A percentile compares a stretch with the other conserved stretches of the same genome.
Evolutionary conservation across 352 stramenopile species (phyloP).

Genomic region (Phytophthora melonis): DNA sequence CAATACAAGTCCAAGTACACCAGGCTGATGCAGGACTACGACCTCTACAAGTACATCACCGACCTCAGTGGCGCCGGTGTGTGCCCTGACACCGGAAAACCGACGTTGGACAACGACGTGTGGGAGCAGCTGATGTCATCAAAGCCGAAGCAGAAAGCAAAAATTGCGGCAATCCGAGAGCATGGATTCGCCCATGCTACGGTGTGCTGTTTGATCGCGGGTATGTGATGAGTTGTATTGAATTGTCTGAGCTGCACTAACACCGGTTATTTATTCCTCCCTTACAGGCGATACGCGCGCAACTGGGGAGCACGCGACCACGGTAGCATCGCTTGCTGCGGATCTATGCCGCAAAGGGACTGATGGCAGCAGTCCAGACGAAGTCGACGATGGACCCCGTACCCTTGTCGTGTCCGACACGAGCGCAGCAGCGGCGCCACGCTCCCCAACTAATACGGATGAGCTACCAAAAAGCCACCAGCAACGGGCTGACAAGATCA

Average conservation of each 20-base stretch:
- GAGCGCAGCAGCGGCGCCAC: background rate
- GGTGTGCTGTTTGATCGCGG: background rate
- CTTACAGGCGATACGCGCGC: background rate
- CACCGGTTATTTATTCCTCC: background rate
- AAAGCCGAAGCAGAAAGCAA: conserved; percentile 3
- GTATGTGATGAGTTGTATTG: background rate
- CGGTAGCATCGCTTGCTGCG: background rate
- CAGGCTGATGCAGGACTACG: conserved; percentile 17
- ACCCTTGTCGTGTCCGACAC: too few species aligned
- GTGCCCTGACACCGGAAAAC: conserved; percentile 6
- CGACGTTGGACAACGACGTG: conserved; percentile 11
- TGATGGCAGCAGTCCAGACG: background rate
- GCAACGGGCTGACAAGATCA: background rate
- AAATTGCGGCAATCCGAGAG: background rate
- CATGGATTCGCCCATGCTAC: background rate
- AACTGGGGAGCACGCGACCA: background rate
- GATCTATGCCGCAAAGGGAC: background rate
- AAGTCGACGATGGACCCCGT: background rate
- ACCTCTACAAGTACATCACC: conserved; percentile 17
- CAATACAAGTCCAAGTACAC: conserved; percentile 22
- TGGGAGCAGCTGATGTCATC: conserved; percentile 7
- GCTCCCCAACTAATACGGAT: background rate
- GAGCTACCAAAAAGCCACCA: background rate
- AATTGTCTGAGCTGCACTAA: background rate
- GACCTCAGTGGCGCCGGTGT: conserved; percentile 8